Percentiles rank a stretch among this genome's conserved stretches.
phyloP scores from a whole-genome alignment of 2,329 filamentous ascomycete genomes.

The Coniella lustricola region DNA sequence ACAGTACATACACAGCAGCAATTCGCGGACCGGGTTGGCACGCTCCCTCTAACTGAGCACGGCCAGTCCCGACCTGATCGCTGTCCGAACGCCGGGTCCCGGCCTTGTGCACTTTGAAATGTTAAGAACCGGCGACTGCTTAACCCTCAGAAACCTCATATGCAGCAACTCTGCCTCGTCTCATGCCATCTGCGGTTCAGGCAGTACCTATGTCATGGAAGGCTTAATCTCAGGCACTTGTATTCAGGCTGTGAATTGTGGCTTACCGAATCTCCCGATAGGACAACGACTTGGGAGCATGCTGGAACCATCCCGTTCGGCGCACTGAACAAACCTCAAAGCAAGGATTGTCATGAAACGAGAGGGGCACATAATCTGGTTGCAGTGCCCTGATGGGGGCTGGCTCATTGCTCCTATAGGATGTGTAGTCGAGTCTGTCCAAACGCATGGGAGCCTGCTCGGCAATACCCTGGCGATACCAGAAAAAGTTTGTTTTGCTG shows the following conservation, averaged over 20 bases:
- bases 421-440: no score
- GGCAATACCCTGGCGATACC: no score
- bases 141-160: slow-evolving; percentile 1
- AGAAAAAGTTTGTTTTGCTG: not conserved
- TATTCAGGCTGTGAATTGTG: not conserved
- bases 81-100: not conserved
- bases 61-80: not conserved
- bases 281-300: no score
- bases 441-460: no score
- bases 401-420: no score
- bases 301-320: no score
- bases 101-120: not conserved
- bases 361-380: no score
- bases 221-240: not conserved
- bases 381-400: no score
- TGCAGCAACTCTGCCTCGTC: slow-evolving; percentile 1
- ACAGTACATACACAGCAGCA: no score
- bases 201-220: not conserved
- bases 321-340: not conserved
- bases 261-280: not conserved
- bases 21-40: not conserved
- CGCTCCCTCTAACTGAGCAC: slow-evolving; percentile 1
- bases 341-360: no score
- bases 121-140: not conserved
- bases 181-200: not conserved